These are phyloP conservation scores for Dendrobium huoshanense DNA, from an alignment of 106 monocot genomes.

Conservation along the genomic window DNA sequence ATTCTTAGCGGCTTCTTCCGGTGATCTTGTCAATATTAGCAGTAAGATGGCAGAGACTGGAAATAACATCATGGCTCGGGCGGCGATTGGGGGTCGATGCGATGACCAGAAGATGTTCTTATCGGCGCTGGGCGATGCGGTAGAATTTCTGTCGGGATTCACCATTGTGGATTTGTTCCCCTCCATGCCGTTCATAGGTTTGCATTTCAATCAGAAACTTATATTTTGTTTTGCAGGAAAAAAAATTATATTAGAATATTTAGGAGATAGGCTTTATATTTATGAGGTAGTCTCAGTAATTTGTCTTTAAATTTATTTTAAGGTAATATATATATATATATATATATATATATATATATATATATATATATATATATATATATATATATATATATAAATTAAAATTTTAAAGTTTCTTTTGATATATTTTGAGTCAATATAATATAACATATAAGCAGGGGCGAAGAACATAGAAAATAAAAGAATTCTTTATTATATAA, in stretches of 20 bases:
- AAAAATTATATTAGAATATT: too few species aligned
- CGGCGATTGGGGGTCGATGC: constrained; percentile 12
- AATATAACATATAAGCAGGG: neutral
- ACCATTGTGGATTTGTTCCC: constrained; percentile 24
- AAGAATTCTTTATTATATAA: too few species aligned
- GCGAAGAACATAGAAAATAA: too few species aligned
- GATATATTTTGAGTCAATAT: neutral
- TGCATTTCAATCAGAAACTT: neutral
- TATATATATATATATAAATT: too few species aligned
- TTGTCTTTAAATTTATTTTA: too few species aligned
- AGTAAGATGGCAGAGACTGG: neutral
- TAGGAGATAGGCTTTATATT: too few species aligned
- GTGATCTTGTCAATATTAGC: neutral
- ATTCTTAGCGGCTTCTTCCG: neutral
- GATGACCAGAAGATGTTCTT: constrained; percentile 9
- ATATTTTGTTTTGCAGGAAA: too few species aligned
- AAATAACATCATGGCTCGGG: constrained; percentile 5
- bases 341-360: too few species aligned
- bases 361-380: too few species aligned
- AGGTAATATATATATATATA: too few species aligned
- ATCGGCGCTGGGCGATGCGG: neutral
- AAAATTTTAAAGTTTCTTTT: too few species aligned
- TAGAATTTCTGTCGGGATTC: constrained; percentile 13
- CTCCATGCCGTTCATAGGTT: constrained; percentile 7
- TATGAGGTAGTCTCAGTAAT: too few species aligned